Base-by-base conservation (phyloP, 2,329 filamentous ascomycete genomes). In the Calonectria hawksworthii region DNA sequence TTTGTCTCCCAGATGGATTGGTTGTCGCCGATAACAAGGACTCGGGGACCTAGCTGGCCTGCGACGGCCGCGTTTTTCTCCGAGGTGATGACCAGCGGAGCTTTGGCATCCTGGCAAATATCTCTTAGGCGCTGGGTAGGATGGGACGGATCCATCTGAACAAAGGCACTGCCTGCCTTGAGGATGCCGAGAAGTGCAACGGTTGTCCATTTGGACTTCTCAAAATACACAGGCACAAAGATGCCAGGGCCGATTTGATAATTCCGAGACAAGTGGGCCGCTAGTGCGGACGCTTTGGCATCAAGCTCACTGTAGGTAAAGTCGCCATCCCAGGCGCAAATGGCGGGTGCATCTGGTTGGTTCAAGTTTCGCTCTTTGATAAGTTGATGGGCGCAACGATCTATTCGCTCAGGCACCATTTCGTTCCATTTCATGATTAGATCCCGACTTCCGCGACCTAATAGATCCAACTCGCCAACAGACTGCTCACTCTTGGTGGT, bases 251-350 rank as follows among this genome's bases (percentile, higher is more conserved):
- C 9, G 21, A 47, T 18, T 47, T 47, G 8, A 18, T 11, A 47
- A 18, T 10, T 47, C 5, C 16, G 41, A 10, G 41, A 11, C 41
- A 47, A 47, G 41, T 47, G 16, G 16, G 41, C 8, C 5, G 41
- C 41, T 18, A 47, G 16, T 47, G 5, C 16, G 16, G 41, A 47
- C 16, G 41, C 41, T 18, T 47, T 10, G 41, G 16, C 36, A 13
- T 82, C 63, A 0, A 89, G 80, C 26, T 89, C 83, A 0, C 3
- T 1, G 41, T 78, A 78, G 2, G 70, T 87, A 52, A 88, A 83
- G 21, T 79, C 74, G 21, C 85, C 87, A 74, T 89, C 88, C 86
- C 87, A 89, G 0, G 87, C 86, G n/a, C 85, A 79, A 21, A 89
- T 82, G 1, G 88, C 87, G 0, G 80, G 77, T 0, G 82, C 75